These are phyloP conservation scores for Flueggea neowawraea DNA, from an alignment of 441 rosid species.

Conservation along the genomic window DNA sequence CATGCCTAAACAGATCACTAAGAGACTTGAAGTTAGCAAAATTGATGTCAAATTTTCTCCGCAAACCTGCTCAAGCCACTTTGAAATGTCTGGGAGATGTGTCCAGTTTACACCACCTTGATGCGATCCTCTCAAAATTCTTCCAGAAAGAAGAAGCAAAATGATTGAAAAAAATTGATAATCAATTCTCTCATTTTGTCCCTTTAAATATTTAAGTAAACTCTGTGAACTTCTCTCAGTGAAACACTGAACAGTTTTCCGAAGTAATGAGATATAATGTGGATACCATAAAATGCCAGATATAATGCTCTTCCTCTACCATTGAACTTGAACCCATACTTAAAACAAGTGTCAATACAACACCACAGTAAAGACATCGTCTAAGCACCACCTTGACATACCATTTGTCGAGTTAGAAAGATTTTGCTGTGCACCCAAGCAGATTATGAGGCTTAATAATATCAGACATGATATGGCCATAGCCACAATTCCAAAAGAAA, in stretches of 20 bases:
- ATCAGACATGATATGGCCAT: conserved; percentile 69
- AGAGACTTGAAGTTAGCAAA: conserved; percentile 45
- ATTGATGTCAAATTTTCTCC: conserved; percentile 38
- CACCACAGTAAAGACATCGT: conserved; percentile 53
- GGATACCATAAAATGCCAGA: conserved; percentile 77
- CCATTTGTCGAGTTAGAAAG: conserved; percentile 16
- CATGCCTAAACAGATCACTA: conserved; percentile 50
- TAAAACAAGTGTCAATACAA: conserved; percentile 49
- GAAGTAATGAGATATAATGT: conserved; percentile 60
- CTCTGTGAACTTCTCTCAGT: conserved; percentile 21
- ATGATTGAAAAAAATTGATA: conserved; percentile 32
- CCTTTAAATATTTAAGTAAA: conserved; percentile 23
- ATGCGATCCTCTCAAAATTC: conserved; percentile 88
- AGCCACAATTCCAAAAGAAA: conserved; percentile 60
- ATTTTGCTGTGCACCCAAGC: conserved; percentile 33
- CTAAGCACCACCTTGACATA: conserved; percentile 30
- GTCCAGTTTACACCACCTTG: conserved; percentile 98
- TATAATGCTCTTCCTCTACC: conserved; percentile 98
- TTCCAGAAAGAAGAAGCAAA: conserved; percentile 66
- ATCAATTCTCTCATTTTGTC: conserved; percentile 19
- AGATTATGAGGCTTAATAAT: conserved; percentile 40
- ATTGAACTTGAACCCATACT: conserved; percentile 97
- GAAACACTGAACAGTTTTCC: conserved; percentile 48
- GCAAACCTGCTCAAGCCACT: conserved; percentile 71
- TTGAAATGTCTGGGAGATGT: conserved; percentile 78